These are phyloP conservation scores for Mimosa pudica DNA, from an alignment of 306 rosid species.

Conservation along the genomic window DNA sequence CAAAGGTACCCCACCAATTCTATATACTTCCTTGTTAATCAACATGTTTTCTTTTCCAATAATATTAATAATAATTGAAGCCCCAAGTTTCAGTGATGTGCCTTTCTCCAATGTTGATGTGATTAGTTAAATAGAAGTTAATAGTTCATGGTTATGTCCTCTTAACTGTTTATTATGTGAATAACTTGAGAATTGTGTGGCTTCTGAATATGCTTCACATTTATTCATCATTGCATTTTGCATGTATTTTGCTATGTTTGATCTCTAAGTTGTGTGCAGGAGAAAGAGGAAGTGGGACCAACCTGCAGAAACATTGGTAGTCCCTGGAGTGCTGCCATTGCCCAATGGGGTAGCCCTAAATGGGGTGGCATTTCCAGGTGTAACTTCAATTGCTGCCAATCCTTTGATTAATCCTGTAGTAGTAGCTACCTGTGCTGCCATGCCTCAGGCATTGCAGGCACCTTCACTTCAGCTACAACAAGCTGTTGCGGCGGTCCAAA, in stretches of 20 bases:
- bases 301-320: conserved; percentile 76
- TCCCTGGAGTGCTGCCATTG: conserved; percentile 57
- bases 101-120: conserved; percentile 8
- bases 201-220: neutral
- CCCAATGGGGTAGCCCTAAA: conserved; percentile 44
- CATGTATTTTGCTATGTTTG: neutral
- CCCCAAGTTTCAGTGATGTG: neutral
- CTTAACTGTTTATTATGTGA: neutral
- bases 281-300: conserved; percentile 98
- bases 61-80: neutral
- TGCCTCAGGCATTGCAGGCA: conserved; percentile 40
- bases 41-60: neutral
- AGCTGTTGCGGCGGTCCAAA: conserved; percentile 45
- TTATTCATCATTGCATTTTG: conserved; percentile 13
- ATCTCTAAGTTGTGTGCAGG: conserved; percentile 39
- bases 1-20: conserved; percentile 55
- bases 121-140: neutral
- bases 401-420: conserved; percentile 44
- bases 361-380: conserved; percentile 45
- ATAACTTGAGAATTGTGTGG: conserved; percentile 9
- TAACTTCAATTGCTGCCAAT: conserved; percentile 36
- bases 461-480: conserved; percentile 56
- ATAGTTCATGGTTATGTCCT: neutral
- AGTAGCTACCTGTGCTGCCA: conserved; percentile 38
- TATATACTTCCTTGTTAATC: neutral